A percentile compares a stretch with the other conserved stretches of the same genome.
These are phyloP conservation scores for Cinnamomum chago DNA, from an alignment of 164 flowering plant species.

Conservation along the genomic window DNA sequence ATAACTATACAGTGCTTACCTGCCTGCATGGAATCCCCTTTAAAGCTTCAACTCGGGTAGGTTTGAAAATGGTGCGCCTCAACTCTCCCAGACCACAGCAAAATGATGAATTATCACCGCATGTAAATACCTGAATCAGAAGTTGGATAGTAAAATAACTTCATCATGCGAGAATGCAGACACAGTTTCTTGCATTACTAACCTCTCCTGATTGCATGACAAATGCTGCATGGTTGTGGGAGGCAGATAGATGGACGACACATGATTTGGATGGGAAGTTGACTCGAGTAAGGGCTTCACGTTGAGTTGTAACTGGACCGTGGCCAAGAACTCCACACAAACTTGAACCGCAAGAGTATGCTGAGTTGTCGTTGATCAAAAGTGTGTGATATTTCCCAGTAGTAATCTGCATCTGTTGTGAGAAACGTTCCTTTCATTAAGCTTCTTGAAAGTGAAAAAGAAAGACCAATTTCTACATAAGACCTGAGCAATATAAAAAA, in stretches of 20 bases:
- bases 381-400: constrained; percentile 92
- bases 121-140: constrained; percentile 71
- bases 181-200: constrained; percentile 17
- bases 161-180: not conserved
- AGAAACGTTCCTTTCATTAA: constrained; percentile 6
- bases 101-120: constrained; percentile 88
- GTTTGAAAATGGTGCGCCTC: constrained; percentile 64
- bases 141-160: not conserved
- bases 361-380: constrained; percentile 54
- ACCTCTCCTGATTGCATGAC: constrained; percentile 92
- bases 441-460: constrained; percentile 3
- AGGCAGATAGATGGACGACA: constrained; percentile 79
- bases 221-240: constrained; percentile 92
- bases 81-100: constrained; percentile 90
- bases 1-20: constrained; percentile 33
- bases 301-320: constrained; percentile 73
- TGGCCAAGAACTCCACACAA: constrained; percentile 95
- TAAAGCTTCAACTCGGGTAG: constrained; percentile 77
- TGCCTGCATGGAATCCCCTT: constrained; percentile 78
- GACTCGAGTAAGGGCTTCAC: constrained; percentile 64
- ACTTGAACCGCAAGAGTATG: constrained; percentile 92
- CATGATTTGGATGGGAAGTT: constrained; percentile 48
- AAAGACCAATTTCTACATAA: not conserved
- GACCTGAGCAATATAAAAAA: not conserved
- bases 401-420: constrained; percentile 76